Evolutionary conservation across 2,329 filamentous ascomycete genomes (phyloP).

Genomic region (Trichophyton verrucosum): DNA sequence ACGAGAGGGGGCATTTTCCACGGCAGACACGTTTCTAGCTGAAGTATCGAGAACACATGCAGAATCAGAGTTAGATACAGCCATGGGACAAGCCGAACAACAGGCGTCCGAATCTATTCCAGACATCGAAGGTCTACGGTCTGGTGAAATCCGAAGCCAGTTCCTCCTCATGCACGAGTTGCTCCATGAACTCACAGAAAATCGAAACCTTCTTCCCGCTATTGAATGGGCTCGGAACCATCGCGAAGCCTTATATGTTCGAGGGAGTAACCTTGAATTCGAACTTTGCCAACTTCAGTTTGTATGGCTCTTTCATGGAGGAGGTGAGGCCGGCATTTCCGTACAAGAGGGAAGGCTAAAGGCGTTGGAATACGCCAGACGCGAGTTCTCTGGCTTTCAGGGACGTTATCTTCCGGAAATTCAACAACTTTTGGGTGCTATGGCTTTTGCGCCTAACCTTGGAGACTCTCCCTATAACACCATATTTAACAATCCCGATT

Average conservation of each 20-base stretch:
- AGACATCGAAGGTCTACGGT: slow-evolving; percentile 48
- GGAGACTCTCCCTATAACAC: slow-evolving; percentile 62
- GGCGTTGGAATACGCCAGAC: slow-evolving; percentile 64
- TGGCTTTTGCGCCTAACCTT: slow-evolving; percentile 68
- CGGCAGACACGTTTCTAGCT: slow-evolving; percentile 70
- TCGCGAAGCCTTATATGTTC: slow-evolving; percentile 56
- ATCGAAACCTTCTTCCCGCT: slow-evolving; percentile 63
- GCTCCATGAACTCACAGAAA: slow-evolving; percentile 59
- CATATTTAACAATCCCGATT: slow-evolving; percentile 61
- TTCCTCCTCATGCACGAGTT: slow-evolving; percentile 90
- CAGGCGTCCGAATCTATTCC: slow-evolving; percentile 33
- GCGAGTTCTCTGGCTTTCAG: slow-evolving; percentile 63
- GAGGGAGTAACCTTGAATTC: slow-evolving; percentile 89
- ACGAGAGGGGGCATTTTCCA: slow-evolving; percentile 82
- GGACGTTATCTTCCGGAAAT: slow-evolving; percentile 65
- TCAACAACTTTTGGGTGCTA: slow-evolving; percentile 64
- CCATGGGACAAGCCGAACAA: slow-evolving; percentile 20
- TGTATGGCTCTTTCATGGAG: slow-evolving; percentile 70
- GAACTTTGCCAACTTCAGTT: slow-evolving; percentile 85
- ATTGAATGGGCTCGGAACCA: slow-evolving; percentile 76
- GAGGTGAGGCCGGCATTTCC: slow-evolving; percentile 17
- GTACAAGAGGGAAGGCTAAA: slow-evolving; percentile 23
- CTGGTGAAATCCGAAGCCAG: slow-evolving; percentile 58
- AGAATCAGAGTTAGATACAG: slow-evolving; percentile 21
- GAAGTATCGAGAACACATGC: slow-evolving; percentile 48